phyloP scores from a whole-genome alignment of 1,139 yeast species.

The Lodderomyces elongisporus region DNA sequence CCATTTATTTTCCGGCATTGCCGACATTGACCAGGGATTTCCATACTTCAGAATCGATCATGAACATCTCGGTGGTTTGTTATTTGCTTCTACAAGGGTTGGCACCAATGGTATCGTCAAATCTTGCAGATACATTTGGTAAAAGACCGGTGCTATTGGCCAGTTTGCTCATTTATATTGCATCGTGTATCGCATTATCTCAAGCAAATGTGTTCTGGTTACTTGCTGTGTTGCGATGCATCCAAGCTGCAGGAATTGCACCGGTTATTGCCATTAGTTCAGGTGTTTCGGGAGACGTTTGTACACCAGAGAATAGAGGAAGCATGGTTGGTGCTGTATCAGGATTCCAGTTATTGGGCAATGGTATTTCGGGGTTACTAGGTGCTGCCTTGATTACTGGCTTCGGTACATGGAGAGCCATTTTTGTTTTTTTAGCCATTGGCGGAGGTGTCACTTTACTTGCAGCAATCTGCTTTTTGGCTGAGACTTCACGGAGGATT shows the following conservation, averaged over 20 bases:
- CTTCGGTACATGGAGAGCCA: slow-evolving; percentile 34
- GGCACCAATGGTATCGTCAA: slow-evolving; percentile 30
- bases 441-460: slow-evolving; percentile 31
- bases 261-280: slow-evolving; percentile 37
- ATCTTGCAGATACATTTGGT: slow-evolving; percentile 34
- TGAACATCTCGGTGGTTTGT: slow-evolving; percentile 34
- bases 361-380: slow-evolving; percentile 37
- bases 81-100: slow-evolving; percentile 36
- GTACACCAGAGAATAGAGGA: slow-evolving; percentile 33
- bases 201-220: slow-evolving; percentile 34
- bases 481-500: slow-evolving; percentile 33
- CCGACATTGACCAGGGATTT: slow-evolving; percentile 30
- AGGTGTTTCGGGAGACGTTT: slow-evolving; percentile 40
- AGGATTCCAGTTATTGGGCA: slow-evolving; percentile 35
- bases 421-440: slow-evolving; percentile 33
- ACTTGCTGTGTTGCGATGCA: slow-evolving; percentile 30
- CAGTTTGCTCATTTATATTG: slow-evolving; percentile 25
- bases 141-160: slow-evolving; percentile 30
- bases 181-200: slow-evolving; percentile 33
- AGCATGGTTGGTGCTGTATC: slow-evolving; percentile 35
- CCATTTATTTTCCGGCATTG: slow-evolving; percentile 39
- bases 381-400: slow-evolving; percentile 31
- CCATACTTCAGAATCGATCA: slow-evolving; percentile 19
- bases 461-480: slow-evolving; percentile 21
- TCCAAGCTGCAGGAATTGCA: slow-evolving; percentile 40